Percentiles rank a stretch among this genome's conserved stretches.
phyloP scores from a whole-genome alignment of 2,329 filamentous ascomycete genomes.

The Pseudogymnoascus sp. region DNA sequence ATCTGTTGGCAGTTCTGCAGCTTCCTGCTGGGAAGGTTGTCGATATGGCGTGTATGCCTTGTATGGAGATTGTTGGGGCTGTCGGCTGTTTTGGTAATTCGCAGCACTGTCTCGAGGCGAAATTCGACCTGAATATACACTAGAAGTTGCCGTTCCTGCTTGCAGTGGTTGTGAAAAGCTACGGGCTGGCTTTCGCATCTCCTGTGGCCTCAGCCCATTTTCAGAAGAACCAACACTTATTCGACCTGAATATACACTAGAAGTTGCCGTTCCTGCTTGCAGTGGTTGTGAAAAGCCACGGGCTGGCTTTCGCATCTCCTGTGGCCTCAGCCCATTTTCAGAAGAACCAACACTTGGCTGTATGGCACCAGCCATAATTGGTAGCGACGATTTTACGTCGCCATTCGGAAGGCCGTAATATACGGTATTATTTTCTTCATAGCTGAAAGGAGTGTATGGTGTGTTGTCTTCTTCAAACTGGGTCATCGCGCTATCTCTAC shows the following conservation, averaged over 20 bases:
- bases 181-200: neutral
- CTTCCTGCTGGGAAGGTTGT: neutral
- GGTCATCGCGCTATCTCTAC: slow-evolving; percentile 23
- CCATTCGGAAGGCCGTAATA: neutral
- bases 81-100: neutral
- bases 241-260: neutral
- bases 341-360: neutral
- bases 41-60: neutral
- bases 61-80: neutral
- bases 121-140: neutral
- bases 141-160: neutral
- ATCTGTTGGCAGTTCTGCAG: neutral
- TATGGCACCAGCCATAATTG: neutral
- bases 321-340: neutral
- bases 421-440: neutral
- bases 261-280: neutral
- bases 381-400: neutral
- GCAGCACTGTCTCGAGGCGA: neutral
- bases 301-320: neutral
- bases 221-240: neutral
- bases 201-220: neutral
- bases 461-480: slow-evolving; percentile 25
- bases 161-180: neutral
- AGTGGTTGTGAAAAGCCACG: neutral
- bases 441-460: neutral